Conservation (phyloP, 495 filamentous ascomycete genomes). For the Penicillium macrosclerotiorum region DNA sequence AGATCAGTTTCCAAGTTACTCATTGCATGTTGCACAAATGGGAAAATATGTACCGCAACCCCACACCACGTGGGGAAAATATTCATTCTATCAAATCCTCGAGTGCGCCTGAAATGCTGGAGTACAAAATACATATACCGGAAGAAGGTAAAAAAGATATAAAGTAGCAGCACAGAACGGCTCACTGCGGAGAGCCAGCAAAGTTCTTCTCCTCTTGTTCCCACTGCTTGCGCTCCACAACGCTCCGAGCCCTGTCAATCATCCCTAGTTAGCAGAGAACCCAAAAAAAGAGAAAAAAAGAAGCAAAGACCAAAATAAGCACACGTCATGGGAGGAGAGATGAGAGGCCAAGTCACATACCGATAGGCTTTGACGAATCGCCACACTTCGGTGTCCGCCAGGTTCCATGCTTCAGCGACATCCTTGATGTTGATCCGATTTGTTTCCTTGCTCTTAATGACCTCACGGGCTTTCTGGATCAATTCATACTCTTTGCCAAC, state of each 20-base stretch:
- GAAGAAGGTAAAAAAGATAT: constrained; percentile 15
- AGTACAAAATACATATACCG: constrained; percentile 16
- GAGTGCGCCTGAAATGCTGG: constrained; percentile 12
- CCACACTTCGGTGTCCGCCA: constrained; percentile 93
- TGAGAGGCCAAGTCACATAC: too few species aligned
- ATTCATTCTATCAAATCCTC: constrained; percentile 10
- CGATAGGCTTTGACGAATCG: constrained; percentile 76
- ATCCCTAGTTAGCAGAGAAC: background rate
- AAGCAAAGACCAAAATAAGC: too few species aligned
- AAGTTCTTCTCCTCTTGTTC: constrained; percentile 46
- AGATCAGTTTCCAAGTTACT: too few species aligned
- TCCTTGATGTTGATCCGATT: constrained; percentile 46
- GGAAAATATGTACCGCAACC: too few species aligned
- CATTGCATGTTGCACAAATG: too few species aligned
- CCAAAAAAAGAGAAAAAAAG: too few species aligned
- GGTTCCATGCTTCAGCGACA: constrained; percentile 85
- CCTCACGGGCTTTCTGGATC: constrained; percentile 56
- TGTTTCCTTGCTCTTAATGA: constrained; percentile 42
- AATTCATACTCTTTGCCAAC: constrained; percentile 57
- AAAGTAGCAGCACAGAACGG: constrained; percentile 2
- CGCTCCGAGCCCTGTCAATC: constrained; percentile 36
- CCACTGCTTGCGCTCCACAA: constrained; percentile 47
- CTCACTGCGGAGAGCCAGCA: constrained; percentile 27
- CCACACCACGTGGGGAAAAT: too few species aligned
- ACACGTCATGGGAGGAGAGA: too few species aligned